Base-by-base conservation (phyloP, 495 filamentous ascomycete genomes). In the Aspergillus heteromorphus region DNA sequence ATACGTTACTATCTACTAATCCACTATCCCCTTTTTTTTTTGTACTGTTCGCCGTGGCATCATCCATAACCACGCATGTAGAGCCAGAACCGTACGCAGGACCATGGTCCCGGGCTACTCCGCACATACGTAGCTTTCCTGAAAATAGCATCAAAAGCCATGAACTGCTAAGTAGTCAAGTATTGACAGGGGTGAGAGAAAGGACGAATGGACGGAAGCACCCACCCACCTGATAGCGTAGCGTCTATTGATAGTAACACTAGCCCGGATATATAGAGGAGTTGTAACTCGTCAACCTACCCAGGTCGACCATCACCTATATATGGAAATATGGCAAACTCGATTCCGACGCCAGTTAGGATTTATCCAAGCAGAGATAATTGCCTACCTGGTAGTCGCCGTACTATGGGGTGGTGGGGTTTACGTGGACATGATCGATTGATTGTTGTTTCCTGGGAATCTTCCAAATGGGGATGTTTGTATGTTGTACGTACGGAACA, bases 181-280 rank as follows among this genome's bases (percentile, higher is more conserved):
- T 10, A 2, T 34, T 10, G 31, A 38, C 11, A n/a, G 13, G 34
- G 34, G 34, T 4, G 31, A 14, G 9, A 2, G 31, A 14, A 10
- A 2, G 31, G 9, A 34, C 31, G 31, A 10, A n/a, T 13, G 11
- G n/a, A n/a, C 34, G 34, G 34, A 38, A 14, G 34, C 34, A 38
- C n/a, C 13, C 34, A 13, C n/a, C 13, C 27, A 9, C 11, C 48
- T 38, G 29, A 48, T 20, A 17, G 5, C 13, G 18, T 20, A 17
- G 5, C 13, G 18, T 40, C 20, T 56, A 48, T 54, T 53, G 25
- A 25, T 48, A 60, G 25, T 52, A 55, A 47, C 42, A 38, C 31
- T 51, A 51, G 31, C 31, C 16, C 11, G 10, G 17, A 16, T 45
- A 19, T 10, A 48, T 27, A 48, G 45, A n/a, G 5, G 11, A n/a